Evolutionary conservation across 2,329 filamentous ascomycete species (phyloP), one percentile per base, ranked within the genome.

Genomic region (Zymoseptoria tritici): DNA sequence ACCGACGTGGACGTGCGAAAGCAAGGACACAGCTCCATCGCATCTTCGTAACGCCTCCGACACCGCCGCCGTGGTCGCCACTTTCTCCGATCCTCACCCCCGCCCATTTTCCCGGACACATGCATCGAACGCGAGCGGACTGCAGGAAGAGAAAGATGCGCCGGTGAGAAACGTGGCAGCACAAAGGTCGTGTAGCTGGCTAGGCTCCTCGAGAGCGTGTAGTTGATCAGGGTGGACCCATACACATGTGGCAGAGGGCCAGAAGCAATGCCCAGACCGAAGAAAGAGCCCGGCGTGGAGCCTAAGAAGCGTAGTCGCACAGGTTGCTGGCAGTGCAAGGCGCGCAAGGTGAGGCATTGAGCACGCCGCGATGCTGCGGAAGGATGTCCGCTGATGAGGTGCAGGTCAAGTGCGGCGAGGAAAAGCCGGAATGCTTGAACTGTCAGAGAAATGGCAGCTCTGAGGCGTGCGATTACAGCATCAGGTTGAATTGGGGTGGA

Each of bases 401-500:
- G 9, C 16, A 42, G 36, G 36, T 89, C 64, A 92, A 92, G 78
- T 93, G 89, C 75, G 89, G 87, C 63, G 90, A 93, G 73, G 86
- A 89, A 70, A 87, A 87, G 65, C 89, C 90, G 13, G 76, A 74
- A 62, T 93, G 90, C 74, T 69, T 81, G 54, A 91, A 91, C 70
- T 93, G 90, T 73, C 80, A 85, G 67, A 85, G 85, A 62, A 67
- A 57, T 26, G 85, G 85, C 62, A 42, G 36, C 36, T 42, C 36
- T 4, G 88, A 91, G 70, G 77, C 78, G 53, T 94, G 90, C 76
- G 89, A 94, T 74, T 93, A 92, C 72, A 89, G 85, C 68, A 89
- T 93, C 67, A 83, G 88, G 31, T 77, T 93, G 64, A 92, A 92
- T 68, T 93, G 90, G 90, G 86, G 88, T 61, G 88, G 89, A 4